Base-by-base conservation (phyloP, 768 basidiomycete species). In the Trametes sanguinea region DNA sequence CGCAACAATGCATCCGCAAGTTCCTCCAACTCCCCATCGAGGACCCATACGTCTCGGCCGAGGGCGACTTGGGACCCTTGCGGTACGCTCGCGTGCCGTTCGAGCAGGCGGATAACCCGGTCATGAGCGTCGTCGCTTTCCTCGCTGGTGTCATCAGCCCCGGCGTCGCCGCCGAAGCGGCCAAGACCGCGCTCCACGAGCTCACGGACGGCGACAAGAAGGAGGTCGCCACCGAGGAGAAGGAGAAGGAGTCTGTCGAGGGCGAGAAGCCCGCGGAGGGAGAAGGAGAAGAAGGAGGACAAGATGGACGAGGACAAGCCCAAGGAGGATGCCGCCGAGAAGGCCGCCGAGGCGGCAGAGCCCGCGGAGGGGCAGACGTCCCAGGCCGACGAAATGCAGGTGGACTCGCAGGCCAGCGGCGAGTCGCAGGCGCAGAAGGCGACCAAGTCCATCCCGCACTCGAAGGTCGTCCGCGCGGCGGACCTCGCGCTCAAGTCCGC, bases 41-140 rank as follows among this genome's bases (percentile, higher is more conserved):
- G 74, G 97, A 98, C 69, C 87, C 89, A 14, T 99, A 95, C 73
- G 76, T 98, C 44, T 85, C 86, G 35, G 81, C 84, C 3, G 90
- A 92, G 68, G 90, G 83, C 2, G 85, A 87, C 22, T 83, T 88
- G 77, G 93, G 93, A 8, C 79, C 88, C 1, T 76, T 95, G 46
- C 76, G 89, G 57, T 94, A 87, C 56, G 86, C 87, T 0, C 77
- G 89, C 14, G 81, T 97, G 56, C 96, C 96, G 0, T 97, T 98
- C 72, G 90, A 94, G 68, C 92, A 94, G 72, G 86, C 92, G 4
- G 97, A 99, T 70, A 98, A 98, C 71, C 97, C 97, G 0, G 94
- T 99, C 16, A 94, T 99, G 94, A 94, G 92, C 73, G 97, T 98
- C 27, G 95, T 98, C 17, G 94, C 97, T 2, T 98, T 98, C 78